These are phyloP conservation scores for Mycena haematopus DNA, from an alignment of 768 basidiomycete genomes.

Conservation along the genomic window DNA sequence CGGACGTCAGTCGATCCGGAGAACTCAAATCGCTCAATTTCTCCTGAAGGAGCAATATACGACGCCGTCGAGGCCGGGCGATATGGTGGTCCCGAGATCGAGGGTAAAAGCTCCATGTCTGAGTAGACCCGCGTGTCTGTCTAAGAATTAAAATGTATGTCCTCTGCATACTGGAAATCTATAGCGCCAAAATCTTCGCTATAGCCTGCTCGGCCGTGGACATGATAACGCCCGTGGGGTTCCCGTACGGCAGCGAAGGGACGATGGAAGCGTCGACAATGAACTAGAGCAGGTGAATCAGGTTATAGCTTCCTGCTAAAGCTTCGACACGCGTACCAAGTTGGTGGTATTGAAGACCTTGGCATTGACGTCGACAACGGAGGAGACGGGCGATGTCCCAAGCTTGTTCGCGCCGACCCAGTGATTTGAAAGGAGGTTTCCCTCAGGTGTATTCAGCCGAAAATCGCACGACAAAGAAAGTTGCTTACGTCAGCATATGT, in stretches of 20 bases:
- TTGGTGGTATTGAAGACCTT: constrained; percentile 59
- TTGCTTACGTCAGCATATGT: constrained; percentile 41
- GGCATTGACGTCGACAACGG: constrained; percentile 63
- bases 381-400: constrained; percentile 39
- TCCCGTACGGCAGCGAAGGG: constrained; percentile 61
- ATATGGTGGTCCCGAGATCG: not conserved
- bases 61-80: constrained; percentile 13
- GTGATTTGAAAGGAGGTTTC: constrained; percentile 63
- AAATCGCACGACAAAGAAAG: not conserved
- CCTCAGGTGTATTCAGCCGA: constrained; percentile 27
- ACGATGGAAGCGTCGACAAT: constrained; percentile 37
- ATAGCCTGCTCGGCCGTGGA: constrained; percentile 63
- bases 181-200: constrained; percentile 58
- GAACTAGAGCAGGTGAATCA: constrained; percentile 40
- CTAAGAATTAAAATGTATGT: not conserved
- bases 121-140: not conserved
- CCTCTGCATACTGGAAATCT: not conserved
- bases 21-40: not conserved
- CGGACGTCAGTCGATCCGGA: not conserved
- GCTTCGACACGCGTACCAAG: constrained; percentile 41
- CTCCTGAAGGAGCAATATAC: constrained; percentile 5
- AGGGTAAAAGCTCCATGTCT: not conserved
- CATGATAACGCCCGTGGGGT: constrained; percentile 64
- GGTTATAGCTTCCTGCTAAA: not conserved
- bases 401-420: constrained; percentile 66